Base-by-base conservation (phyloP, 192 early-diverging fungal genomes). In the Backusella mclennaniae region DNA sequence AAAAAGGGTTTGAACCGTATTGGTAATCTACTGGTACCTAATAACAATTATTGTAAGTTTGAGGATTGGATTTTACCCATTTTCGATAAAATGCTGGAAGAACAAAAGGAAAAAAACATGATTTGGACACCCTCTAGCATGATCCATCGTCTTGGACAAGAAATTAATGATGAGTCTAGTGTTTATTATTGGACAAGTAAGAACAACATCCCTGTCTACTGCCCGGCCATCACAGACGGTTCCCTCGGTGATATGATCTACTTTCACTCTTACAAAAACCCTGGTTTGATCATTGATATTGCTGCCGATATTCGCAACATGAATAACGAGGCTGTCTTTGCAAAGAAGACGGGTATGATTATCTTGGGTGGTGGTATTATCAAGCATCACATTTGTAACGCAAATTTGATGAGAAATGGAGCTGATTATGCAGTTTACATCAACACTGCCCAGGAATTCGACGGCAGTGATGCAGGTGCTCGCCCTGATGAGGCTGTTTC, bases 241-340 rank as follows among this genome's bases (percentile, higher is more conserved):
- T 97, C 96, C 1, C 83, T 99, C 15, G 98, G 98, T 12, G 98
- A 99, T 80, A 98, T 99, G 98, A 94, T 99, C 75, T 99, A 98
- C 82, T 98, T 99, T 79, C 98, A 99, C 86, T 94, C 95, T 19
- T 99, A 91, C 88, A 93, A 92, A 79, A 98, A 90, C 80, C 98
- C 98, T 4, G 97, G 97, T 0, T 85, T 99, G 52, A 88, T 98
- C 31, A 87, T 99, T 53, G 98, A 99, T 78, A 88, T 99, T 77
- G 96, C 92, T 6, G 85, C 88, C 12, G 98, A 99, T 77, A 98
- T 99, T 71, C 89, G 94, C 9, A 88, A 86, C 9, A 91, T 99
- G 81, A 99, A 99, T 84, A 90, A 93, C 79, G 89, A 95, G 75
- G 96, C 98, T 0, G 96, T 98, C 0, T 97, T 92, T 88, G 96